phyloP scores from a whole-genome alignment of 1,139 yeast genomes.

The Yueomyces sp. region DNA sequence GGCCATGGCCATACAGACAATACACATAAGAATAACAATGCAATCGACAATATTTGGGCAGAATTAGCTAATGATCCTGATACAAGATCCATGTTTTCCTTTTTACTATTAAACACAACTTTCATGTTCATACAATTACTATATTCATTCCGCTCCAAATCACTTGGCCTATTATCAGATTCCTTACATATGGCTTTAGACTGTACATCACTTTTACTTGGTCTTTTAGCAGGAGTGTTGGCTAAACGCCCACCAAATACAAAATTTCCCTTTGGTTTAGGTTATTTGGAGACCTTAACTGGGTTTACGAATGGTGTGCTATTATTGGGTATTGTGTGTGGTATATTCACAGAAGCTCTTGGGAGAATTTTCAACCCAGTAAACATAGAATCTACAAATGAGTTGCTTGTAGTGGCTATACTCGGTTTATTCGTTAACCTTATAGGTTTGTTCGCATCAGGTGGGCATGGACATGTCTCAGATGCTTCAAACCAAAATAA shows the following conservation, averaged over 20 bases:
- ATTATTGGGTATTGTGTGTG: slow-evolving; percentile 76
- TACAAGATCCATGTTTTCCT: slow-evolving; percentile 81
- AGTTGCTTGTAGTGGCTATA: slow-evolving; percentile 69
- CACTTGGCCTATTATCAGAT: slow-evolving; percentile 83
- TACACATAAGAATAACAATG: slow-evolving; percentile 1
- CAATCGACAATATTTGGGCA: slow-evolving; percentile 12
- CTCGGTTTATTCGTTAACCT: slow-evolving; percentile 79
- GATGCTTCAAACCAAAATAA: slow-evolving; percentile 58
- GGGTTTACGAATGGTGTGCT: slow-evolving; percentile 92
- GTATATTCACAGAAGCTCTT: slow-evolving; percentile 76
- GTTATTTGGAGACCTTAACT: slow-evolving; percentile 78
- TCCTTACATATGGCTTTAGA: slow-evolving; percentile 94
- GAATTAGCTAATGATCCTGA: slow-evolving; percentile 52
- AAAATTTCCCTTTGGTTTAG: slow-evolving; percentile 75
- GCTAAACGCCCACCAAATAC: slow-evolving; percentile 50
- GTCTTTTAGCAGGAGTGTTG: slow-evolving; percentile 70
- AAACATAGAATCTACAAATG: slow-evolving; percentile 67
- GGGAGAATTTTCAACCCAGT: slow-evolving; percentile 74
- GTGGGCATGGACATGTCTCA: slow-evolving; percentile 33
- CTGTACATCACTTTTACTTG: slow-evolving; percentile 80
- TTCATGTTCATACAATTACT: slow-evolving; percentile 90
- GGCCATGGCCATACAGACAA: slow-evolving; percentile 1
- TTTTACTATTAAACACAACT: slow-evolving; percentile 69
- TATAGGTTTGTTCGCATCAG: slow-evolving; percentile 88
- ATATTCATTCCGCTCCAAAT: slow-evolving; percentile 85